A percentile compares a stretch with the other conserved stretches of the same genome.
phyloP scores from a whole-genome alignment of 257 asterid species.

The Jacaranda mimosifolia region DNA sequence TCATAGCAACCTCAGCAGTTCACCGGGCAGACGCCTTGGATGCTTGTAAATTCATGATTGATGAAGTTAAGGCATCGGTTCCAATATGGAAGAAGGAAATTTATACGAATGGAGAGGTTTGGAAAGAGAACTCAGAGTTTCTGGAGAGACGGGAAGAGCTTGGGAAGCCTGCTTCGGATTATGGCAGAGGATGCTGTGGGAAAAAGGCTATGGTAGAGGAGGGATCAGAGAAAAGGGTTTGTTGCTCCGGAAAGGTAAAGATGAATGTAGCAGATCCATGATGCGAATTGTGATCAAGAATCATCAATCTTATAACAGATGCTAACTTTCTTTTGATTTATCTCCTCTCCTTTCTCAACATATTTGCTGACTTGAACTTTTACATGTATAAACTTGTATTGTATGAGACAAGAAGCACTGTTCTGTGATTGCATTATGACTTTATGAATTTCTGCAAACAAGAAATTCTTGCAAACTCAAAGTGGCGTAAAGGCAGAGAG shows the following conservation, averaged over 20 bases:
- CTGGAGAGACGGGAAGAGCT: constrained; percentile 68
- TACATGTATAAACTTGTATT: no score
- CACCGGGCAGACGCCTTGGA: constrained; percentile 87
- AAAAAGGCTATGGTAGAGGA: constrained; percentile 52
- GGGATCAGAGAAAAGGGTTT: constrained; percentile 48
- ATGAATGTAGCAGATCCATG: constrained; percentile 43
- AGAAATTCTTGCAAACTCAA: no score
- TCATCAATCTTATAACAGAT: neutral
- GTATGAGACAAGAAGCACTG: no score
- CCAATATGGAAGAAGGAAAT: constrained; percentile 99
- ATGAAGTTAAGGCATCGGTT: constrained; percentile 91
- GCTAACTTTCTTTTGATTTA: no score
- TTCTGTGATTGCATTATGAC: no score
- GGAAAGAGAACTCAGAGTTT: constrained; percentile 96
- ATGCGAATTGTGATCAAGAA: neutral
- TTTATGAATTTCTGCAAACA: no score
- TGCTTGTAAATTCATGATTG: constrained; percentile 86
- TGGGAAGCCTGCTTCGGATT: constrained; percentile 39
- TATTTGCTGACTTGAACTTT: no score
- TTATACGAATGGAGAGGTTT: constrained; percentile 86
- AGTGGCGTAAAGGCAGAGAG: no score
- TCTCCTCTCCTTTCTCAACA: no score
- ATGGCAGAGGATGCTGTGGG: constrained; percentile 41
- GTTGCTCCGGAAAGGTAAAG: constrained; percentile 70
- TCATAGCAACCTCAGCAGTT: constrained; percentile 79